These are phyloP conservation scores for Venturia asperata DNA, from an alignment of 2,329 filamentous ascomycete genomes.

Conservation along the genomic window DNA sequence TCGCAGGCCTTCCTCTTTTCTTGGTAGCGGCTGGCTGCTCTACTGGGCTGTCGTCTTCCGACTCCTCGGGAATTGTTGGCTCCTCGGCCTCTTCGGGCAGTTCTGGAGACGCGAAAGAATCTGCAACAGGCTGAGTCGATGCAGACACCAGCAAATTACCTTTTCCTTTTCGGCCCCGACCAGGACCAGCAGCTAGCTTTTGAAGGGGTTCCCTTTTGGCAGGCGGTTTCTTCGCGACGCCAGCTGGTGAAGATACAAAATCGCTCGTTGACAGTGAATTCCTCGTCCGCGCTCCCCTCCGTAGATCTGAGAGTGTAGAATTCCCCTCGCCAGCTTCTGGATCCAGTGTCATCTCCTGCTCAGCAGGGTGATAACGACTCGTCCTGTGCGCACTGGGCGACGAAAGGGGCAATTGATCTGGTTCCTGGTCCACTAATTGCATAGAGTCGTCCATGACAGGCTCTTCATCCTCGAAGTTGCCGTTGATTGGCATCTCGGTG, in stretches of 20 bases:
- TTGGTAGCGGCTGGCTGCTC: neutral
- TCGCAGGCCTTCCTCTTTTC: neutral
- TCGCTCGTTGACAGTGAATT: neutral
- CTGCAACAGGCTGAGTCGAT: neutral
- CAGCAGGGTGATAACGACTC: neutral
- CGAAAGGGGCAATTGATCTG: neutral
- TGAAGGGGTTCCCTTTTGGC: neutral
- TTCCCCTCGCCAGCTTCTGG: neutral
- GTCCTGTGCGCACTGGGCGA: constrained; percentile 4
- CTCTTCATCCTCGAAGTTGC: neutral
- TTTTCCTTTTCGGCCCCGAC: constrained; percentile 6
- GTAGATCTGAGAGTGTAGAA: neutral
- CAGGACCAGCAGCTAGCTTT: neutral
- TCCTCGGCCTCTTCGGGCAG: neutral
- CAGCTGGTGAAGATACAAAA: neutral
- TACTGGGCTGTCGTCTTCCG: neutral
- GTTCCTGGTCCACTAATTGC: constrained; percentile 2
- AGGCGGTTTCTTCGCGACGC: neutral
- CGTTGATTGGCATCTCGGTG: neutral
- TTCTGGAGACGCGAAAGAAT: neutral
- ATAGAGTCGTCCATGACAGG: neutral
- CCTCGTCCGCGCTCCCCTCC: neutral
- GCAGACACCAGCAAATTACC: neutral
- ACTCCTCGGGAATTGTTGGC: neutral
- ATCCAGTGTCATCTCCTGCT: neutral